A percentile compares a stretch with the other conserved stretches of the same genome.
phyloP scores from a whole-genome alignment of 495 filamentous ascomycete species.

The Penicillium arizonense region DNA sequence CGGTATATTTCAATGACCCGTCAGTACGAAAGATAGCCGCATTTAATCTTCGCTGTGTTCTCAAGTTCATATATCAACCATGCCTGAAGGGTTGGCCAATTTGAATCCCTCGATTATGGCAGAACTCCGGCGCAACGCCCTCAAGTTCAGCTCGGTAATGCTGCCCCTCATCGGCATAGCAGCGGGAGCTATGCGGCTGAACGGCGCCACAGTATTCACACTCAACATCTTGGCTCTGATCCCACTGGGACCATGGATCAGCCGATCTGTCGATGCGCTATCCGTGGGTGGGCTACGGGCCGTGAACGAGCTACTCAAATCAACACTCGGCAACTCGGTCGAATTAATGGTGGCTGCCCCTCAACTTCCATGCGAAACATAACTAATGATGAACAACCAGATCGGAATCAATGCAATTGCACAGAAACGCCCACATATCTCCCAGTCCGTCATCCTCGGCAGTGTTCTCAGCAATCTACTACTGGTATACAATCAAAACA shows the following conservation, averaged over 20 bases:
- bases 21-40: background rate
- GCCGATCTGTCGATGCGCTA: conserved; percentile 15
- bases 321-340: conserved; percentile 25
- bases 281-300: conserved; percentile 4
- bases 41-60: background rate
- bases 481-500: conserved; percentile 8
- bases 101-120: background rate
- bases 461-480: conserved; percentile 24
- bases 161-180: conserved; percentile 15
- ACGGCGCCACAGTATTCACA: conserved; percentile 9
- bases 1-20: background rate
- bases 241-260: conserved; percentile 16
- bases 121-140: background rate
- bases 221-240: conserved; percentile 19
- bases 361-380: background rate
- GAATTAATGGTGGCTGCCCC: conserved; percentile 19
- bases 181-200: conserved; percentile 4
- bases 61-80: background rate
- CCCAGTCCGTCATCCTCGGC: conserved; percentile 19
- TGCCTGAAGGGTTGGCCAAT: background rate
- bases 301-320: conserved; percentile 23
- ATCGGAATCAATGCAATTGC: conserved; percentile 18
- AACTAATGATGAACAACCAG: conserved; percentile 3
- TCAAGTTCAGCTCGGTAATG: background rate
- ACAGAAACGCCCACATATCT: conserved; percentile 8